Base-by-base conservation (phyloP, 805 yeast genomes). In the Pachysolen tannophilus region DNA sequence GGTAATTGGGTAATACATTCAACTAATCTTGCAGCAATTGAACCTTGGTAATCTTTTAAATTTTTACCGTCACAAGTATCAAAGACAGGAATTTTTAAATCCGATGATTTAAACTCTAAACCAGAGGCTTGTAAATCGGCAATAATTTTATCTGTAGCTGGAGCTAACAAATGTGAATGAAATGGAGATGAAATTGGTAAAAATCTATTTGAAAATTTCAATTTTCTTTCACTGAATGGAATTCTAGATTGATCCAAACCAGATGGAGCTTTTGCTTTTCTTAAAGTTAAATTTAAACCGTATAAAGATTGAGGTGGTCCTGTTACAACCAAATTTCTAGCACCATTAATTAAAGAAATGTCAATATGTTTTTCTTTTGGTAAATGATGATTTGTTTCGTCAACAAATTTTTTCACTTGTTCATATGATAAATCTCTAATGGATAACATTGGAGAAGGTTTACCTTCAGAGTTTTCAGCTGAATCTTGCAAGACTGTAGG, bases 281-380 rank as follows among this genome's bases (percentile, higher is more conserved):
- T 80, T 59, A 92, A 71, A 42, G 90, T 74, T 53, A 92, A 72
- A 63, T 88, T 88, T 52, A 92, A 74, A 69, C 99, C 99, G 52
- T 90, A 92, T 43, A 92, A 69, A 3, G 97, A 87, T 71, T 88
- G 95, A 38, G 99, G 97, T 32, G 97, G 98, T 59, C 99, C 99
- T 16, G 94, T 76, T 32, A 90, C 87, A 38, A 92, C 98, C 65
- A 87, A 72, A 61, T 87, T 85, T 66, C 95, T 77, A 32, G 95
- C 95, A 59, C 98, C 98, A 56, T 92, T 92, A 49, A 88, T 72
- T 57, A 92, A 75, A 28, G 97, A 87, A 45, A 92, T 79, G 41
- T 80, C 84, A 52, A 92, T 81, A 55, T 86, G 95, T 63, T 85
- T 86, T 50, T 85, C 95, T 35, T 68, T 65, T 48, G 98, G 97